These are phyloP conservation scores for Phytophthora tentaculata DNA, from an alignment of 352 stramenopile genomes.

Conservation along the genomic window DNA sequence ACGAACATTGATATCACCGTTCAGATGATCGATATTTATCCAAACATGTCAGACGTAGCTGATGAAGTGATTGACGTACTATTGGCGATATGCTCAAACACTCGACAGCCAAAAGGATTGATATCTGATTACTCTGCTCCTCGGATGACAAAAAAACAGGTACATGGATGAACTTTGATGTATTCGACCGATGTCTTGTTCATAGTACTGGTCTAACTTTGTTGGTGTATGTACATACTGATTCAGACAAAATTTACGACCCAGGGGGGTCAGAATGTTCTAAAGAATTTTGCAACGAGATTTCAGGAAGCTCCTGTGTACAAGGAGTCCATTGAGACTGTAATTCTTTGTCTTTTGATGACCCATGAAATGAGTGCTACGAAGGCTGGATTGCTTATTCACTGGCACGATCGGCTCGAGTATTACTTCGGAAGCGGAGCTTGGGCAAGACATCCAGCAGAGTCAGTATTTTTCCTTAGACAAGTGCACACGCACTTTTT, in stretches of 20 bases:
- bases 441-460: constrained; percentile 2
- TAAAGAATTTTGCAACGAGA: background rate
- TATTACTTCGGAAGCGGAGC: constrained; percentile 22
- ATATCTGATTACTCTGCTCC: background rate
- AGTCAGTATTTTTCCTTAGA: constrained; percentile 18
- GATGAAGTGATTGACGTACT: constrained; percentile 14
- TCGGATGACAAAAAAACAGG: constrained; percentile 28
- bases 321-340: constrained; percentile 12
- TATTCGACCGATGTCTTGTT: too few relatives aligned
- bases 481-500: constrained; percentile 30
- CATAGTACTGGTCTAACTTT: background rate
- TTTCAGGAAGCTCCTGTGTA: constrained; percentile 7
- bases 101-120: background rate
- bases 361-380: constrained; percentile 19
- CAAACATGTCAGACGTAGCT: constrained; percentile 5
- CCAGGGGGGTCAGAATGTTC: constrained; percentile 13
- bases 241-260: constrained; percentile 20
- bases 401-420: constrained; percentile 24
- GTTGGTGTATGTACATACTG: background rate
- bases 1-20: constrained; percentile 22
- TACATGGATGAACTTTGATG: constrained; percentile 2
- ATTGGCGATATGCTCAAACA: constrained; percentile 16
- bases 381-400: constrained; percentile 19
- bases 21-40: constrained; percentile 1
- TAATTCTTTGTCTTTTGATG: constrained; percentile 22